A percentile compares a stretch with the other conserved stretches of the same genome.
phyloP scores from a whole-genome alignment of 306 rosid species.

The Ammopiptanthus mongolicus region DNA sequence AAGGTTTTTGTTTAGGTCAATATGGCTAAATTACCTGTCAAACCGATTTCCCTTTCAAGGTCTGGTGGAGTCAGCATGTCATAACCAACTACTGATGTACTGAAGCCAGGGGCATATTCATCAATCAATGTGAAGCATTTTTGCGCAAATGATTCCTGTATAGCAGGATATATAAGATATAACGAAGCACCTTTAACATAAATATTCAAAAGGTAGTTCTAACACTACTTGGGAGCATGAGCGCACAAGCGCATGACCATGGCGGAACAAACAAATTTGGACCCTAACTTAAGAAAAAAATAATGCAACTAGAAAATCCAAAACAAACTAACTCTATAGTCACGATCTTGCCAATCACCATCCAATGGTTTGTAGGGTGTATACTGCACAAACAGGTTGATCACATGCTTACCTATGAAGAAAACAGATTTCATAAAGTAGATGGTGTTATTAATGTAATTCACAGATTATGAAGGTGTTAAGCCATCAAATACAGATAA shows the following conservation, averaged over 20 bases:
- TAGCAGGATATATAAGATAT: constrained; percentile 6
- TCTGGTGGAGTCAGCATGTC: constrained; percentile 98
- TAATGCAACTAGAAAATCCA: neutral
- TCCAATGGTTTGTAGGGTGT: constrained; percentile 79
- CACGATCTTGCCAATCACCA: constrained; percentile 77
- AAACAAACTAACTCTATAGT: constrained; percentile 61
- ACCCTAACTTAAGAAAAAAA: neutral
- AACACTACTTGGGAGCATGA: neutral
- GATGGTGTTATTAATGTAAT: neutral
- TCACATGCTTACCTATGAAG: constrained; percentile 76
- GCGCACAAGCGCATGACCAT: neutral
- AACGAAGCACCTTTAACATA: neutral
- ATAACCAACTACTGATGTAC: constrained; percentile 68
- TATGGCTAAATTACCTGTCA: constrained; percentile 55
- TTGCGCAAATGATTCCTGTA: constrained; percentile 69
- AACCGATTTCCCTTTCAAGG: constrained; percentile 87
- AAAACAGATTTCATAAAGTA: constrained; percentile 5
- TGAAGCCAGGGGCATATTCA: constrained; percentile 89
- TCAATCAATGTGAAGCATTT: constrained; percentile 75
- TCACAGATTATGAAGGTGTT: constrained; percentile 7
- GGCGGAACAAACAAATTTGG: neutral
- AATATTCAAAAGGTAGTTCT: neutral
- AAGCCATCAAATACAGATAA: constrained; percentile 6
- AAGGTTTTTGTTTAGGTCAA: neutral
- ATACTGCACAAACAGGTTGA: constrained; percentile 85